Evolutionary conservation across 305 asterid genomes (phyloP), one percentile per base, ranked within the genome.

Genomic region (Solanum hybrid): DNA sequence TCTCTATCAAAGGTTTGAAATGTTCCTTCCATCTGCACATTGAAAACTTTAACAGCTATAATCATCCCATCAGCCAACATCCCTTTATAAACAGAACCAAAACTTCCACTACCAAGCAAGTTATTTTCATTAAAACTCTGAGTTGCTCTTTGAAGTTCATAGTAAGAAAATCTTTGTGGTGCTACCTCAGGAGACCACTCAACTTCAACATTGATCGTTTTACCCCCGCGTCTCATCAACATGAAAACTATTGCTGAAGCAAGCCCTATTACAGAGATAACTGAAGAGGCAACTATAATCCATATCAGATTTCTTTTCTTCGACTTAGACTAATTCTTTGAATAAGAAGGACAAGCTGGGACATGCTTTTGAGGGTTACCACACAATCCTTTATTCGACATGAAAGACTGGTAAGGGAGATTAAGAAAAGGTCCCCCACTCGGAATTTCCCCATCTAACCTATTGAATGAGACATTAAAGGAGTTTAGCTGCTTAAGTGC

Each of bases 391-490:
- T n/a, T 93, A 87, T 93, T 94, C 0, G 79, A 91, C 74, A 83
- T 34, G 34, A 92, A 93, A 8, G 92, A 93, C 28, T 91, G 91
- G 36, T 33, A 28, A 3, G 92, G 87, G 89, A 95, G 91, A 84
- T 93, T 90, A 74, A 20, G 46, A 74, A 93, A 95, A 29, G 95
- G 94, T 87, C 94, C 95, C 11, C 51, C 88, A 10, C 40, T 71
- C 2, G 94, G 94, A 75, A 92, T 92, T 89, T 92, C 94, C 3
- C 94, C 94, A 0, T 71, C 35, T 57, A 92, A 71, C 86, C 83
- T 74, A 37, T 93, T 93, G 73, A 88, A 92, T 11, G 94, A 92
- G 67, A 92, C 89, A 78, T 92, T 92, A 87, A 95, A 92, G 51
- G 75, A 74, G 67, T 18, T 18, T 61, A 94, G 94, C 11, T 88